Conservation (phyloP, 495 filamentous ascomycete species). For the Parachaetomium inaequale region DNA sequence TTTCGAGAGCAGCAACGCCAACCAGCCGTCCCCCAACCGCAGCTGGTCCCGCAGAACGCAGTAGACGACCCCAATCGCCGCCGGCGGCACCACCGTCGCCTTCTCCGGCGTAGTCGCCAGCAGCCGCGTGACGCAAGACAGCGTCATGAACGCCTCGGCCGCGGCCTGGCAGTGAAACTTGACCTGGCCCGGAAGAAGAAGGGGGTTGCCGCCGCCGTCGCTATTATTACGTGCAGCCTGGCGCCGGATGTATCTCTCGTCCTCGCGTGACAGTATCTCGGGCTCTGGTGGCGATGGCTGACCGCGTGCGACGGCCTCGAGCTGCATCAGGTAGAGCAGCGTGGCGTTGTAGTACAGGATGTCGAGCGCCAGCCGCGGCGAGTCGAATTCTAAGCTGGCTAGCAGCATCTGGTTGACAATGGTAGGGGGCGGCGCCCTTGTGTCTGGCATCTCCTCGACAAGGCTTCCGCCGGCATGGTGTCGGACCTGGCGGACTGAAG, state of each 20-base stretch:
- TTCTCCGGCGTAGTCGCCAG: neutral
- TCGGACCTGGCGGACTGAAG: neutral
- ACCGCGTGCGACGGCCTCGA: slow-evolving; percentile 1
- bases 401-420: neutral
- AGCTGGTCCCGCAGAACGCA: slow-evolving; percentile 6
- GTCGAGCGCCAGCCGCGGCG: slow-evolving; percentile 9
- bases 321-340: slow-evolving; percentile 9
- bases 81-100: slow-evolving; percentile 2
- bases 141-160: slow-evolving; percentile 1
- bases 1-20: neutral
- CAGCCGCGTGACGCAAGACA: neutral
- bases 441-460: neutral
- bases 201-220: neutral
- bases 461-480: neutral
- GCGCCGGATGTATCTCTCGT: neutral
- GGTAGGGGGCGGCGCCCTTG: neutral
- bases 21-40: neutral
- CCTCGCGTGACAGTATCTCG: neutral
- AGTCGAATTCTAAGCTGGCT: slow-evolving; percentile 6
- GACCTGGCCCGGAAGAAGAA: neutral
- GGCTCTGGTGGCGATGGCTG: neutral
- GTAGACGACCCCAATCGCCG: slow-evolving; percentile 1
- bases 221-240: neutral
- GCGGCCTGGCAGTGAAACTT: neutral
- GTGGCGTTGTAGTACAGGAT: slow-evolving; percentile 11